A percentile compares a stretch with the other conserved stretches of the same genome.
phyloP scores from a whole-genome alignment of 2,329 filamentous ascomycete species.

The Apiospora sp. region DNA sequence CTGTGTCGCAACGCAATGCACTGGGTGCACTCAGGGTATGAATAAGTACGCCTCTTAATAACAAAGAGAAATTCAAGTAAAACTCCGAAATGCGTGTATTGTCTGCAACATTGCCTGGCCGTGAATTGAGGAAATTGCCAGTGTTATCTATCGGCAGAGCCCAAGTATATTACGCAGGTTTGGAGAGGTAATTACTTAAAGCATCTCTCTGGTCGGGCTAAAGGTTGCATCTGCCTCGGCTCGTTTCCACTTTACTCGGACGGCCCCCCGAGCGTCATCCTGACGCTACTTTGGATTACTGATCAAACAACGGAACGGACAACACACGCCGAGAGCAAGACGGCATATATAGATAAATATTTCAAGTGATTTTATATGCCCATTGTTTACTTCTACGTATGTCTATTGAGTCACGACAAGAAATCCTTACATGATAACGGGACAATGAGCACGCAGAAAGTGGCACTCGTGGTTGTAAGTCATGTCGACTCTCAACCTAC shows the following conservation, averaged over 20 bases:
- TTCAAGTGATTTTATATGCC: not conserved
- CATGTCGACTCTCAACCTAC: not conserved
- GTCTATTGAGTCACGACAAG: not conserved
- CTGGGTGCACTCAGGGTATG: not conserved
- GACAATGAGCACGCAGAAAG: constrained; percentile 2
- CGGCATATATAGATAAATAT: not conserved
- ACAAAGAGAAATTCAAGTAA: not conserved
- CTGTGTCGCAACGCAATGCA: not conserved
- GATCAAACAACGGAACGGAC: not conserved
- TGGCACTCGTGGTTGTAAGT: constrained; percentile 3
- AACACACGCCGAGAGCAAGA: not conserved
- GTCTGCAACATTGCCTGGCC: not conserved
- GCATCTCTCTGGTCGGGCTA: not conserved
- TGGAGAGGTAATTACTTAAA: not conserved
- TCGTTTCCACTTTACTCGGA: constrained; percentile 11
- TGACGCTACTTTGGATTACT: not conserved
- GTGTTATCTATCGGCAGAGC: not conserved
- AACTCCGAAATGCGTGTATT: not conserved
- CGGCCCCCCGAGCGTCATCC: not conserved
- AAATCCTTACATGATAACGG: not conserved
- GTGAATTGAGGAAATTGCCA: not conserved
- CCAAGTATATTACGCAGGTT: not conserved
- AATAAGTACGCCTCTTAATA: not conserved
- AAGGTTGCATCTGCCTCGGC: constrained; percentile 5
- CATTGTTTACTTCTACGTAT: not conserved